Percentiles rank a stretch among this genome's conserved stretches.
phyloP scores from a whole-genome alignment of 345 rosid species.

The Carallia pectinifolia region DNA sequence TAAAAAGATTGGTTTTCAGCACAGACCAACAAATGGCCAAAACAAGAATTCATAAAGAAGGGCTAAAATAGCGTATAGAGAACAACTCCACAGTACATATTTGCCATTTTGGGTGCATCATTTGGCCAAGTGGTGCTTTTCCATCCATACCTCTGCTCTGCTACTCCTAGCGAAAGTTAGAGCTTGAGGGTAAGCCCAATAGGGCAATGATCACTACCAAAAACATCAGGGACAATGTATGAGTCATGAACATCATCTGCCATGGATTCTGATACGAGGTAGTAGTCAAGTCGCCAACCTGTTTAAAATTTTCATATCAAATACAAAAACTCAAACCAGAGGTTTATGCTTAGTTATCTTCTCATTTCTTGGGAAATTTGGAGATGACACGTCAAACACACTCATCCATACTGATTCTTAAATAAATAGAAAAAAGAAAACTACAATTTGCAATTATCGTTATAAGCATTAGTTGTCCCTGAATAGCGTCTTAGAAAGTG shows the following conservation, averaged over 20 bases:
- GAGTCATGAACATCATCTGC: conserved; percentile 79
- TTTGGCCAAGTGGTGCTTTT: background rate
- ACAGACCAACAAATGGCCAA: background rate
- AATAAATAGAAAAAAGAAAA: no score
- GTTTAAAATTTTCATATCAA: conserved; percentile 20
- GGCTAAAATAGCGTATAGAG: no score
- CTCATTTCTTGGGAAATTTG: background rate
- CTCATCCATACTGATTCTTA: background rate
- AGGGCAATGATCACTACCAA: conserved; percentile 92
- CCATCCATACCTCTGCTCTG: background rate
- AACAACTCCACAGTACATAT: no score
- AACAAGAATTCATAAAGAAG: no score
- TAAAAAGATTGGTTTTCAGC: background rate
- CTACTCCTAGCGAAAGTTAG: conserved; percentile 29
- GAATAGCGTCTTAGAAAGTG: no score
- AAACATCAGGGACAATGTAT: conserved; percentile 76
- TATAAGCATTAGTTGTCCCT: no score
- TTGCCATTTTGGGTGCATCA: background rate
- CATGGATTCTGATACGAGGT: conserved; percentile 78
- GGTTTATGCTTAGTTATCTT: background rate
- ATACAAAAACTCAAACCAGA: background rate
- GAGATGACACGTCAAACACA: background rate
- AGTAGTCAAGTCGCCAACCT: conserved; percentile 99
- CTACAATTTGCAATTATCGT: no score
- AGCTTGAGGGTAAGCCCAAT: conserved; percentile 70